Evolutionary conservation across 352 stramenopile genomes (phyloP).

Genomic region (Phytophthora fragariaefolia): DNA sequence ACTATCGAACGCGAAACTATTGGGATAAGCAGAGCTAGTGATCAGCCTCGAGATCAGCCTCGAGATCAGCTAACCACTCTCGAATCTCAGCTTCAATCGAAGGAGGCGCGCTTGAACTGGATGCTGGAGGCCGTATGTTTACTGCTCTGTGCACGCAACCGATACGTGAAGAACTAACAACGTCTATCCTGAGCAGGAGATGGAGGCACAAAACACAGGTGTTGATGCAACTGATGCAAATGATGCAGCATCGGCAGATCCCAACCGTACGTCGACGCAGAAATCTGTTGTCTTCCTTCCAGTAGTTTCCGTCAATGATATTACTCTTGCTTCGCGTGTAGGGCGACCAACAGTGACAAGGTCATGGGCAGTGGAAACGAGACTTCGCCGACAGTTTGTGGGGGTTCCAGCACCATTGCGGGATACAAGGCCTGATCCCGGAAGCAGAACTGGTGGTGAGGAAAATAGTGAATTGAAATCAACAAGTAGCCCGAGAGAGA

Average conservation of each 20-base stretch:
- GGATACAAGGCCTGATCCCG: constrained; percentile 9
- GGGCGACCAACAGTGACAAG: constrained; percentile 34
- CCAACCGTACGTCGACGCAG: constrained; percentile 14
- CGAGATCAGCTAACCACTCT: constrained; percentile 48
- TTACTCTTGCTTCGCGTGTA: constrained; percentile 3
- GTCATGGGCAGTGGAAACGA: constrained; percentile 67
- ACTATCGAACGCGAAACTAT: neutral
- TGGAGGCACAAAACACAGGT: constrained; percentile 71
- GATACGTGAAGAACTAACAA: neutral
- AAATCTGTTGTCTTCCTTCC: neutral
- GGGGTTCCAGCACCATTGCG: constrained; percentile 48
- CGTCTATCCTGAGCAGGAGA: constrained; percentile 47
- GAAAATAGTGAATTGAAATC: neutral
- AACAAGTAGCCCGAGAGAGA: neutral
- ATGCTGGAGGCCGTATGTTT: constrained; percentile 71
- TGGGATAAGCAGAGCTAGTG: neutral
- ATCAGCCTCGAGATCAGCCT: constrained; percentile 28
- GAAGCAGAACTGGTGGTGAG: neutral
- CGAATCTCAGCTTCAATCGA: constrained; percentile 59
- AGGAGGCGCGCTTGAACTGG: constrained; percentile 70
- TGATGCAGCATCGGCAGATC: constrained; percentile 3
- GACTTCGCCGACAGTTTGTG: constrained; percentile 53
- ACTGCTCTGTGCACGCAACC: neutral
- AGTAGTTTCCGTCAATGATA: neutral
- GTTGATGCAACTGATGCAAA: neutral